Evolutionary conservation across 192 early-diverging fungal species (phyloP), one percentile per base, ranked within the genome.

Genomic region (Rhizophlyctis rosea): DNA sequence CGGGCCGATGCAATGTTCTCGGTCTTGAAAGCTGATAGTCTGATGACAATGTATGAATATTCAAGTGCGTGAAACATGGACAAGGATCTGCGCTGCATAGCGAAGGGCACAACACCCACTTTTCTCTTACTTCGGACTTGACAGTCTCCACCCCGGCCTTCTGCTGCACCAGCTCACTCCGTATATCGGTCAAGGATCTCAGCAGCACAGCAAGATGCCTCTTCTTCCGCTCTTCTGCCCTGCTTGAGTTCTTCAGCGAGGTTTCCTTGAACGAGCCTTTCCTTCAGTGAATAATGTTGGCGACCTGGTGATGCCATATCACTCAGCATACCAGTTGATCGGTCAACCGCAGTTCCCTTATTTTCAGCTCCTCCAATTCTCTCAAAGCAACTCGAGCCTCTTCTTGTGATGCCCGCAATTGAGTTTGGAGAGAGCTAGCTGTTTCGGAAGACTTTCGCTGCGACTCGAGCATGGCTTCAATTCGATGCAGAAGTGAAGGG

Each of bases 161-260:
- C 24, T 67, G 65, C n/a, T 67, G 36, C 4, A 67, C 27, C 47
- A 67, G 50, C 1, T 67, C 56, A 28, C 56, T n/a, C 21, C 65
- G 65, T 1, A 67, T 67, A 23, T 59, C 57, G 1, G 32, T 50
- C 44, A 67, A 50, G 5, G 23, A 23, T 21, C 48, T 25, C 23
- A 67, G 48, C 18, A 67, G 57, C 1, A 16, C 28, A 27, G 56
- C 34, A 7, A 67, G 21, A 11, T 59, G 32, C 0, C 7, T 18
- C 25, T 50, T 57, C 50, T 64, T 64, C 24, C 62, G n/a, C 24
- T 60, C 54, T 25, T 53, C 24, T 51, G 52, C 30, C 61, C 54
- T 29, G 52, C 33, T 36, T 54, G 39, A 59, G 16, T 57, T 56
- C 25, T 58, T 23, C 14, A 36, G 25, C 9, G 62, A 39, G 27